Evolutionary conservation across 2,329 filamentous ascomycete genomes (phyloP).

Genomic region (Monosporascus sp.): DNA sequence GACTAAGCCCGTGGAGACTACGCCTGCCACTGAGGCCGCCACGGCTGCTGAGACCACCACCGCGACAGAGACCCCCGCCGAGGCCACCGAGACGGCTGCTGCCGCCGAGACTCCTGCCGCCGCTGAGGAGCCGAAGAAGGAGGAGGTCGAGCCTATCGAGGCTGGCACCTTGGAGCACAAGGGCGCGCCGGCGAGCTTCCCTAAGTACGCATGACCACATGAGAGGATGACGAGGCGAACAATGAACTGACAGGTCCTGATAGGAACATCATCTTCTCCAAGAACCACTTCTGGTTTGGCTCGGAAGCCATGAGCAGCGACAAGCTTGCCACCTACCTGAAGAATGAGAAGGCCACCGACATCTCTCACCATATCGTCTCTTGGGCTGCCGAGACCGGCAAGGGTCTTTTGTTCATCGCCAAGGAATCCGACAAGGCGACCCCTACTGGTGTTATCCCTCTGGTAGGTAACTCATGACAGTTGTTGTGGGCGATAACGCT

Average conservation of each 20-base stretch:
- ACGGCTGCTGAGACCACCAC: slow-evolving; percentile 34
- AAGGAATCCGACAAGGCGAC: slow-evolving; percentile 80
- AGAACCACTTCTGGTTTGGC: slow-evolving; percentile 90
- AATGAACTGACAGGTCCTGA: slow-evolving; percentile 2
- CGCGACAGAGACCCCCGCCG: slow-evolving; percentile 37
- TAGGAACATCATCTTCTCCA: slow-evolving; percentile 84
- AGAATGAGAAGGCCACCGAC: slow-evolving; percentile 77
- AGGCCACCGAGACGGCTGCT: slow-evolving; percentile 32
- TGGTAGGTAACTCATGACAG: slow-evolving; percentile 54
- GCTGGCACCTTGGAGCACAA: slow-evolving; percentile 89
- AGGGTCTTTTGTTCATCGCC: slow-evolving; percentile 88
- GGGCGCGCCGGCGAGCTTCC: slow-evolving; percentile 70
- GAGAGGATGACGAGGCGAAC: neutral
- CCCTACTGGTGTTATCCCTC: slow-evolving; percentile 76
- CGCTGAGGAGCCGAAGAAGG: slow-evolving; percentile 38
- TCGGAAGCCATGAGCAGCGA: slow-evolving; percentile 69
- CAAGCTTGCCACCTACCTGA: slow-evolving; percentile 71
- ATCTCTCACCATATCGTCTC: slow-evolving; percentile 74
- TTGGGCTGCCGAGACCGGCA: slow-evolving; percentile 90
- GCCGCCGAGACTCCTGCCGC: slow-evolving; percentile 36
- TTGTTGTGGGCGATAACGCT: slow-evolving; percentile 13
- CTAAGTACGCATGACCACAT: slow-evolving; percentile 64
- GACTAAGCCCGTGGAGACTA: slow-evolving; percentile 32
- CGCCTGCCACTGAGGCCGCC: slow-evolving; percentile 37
- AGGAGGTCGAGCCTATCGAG: slow-evolving; percentile 64